These are phyloP conservation scores for Dalbergia oliveri DNA, from an alignment of 306 rosid species.

Conservation along the genomic window DNA sequence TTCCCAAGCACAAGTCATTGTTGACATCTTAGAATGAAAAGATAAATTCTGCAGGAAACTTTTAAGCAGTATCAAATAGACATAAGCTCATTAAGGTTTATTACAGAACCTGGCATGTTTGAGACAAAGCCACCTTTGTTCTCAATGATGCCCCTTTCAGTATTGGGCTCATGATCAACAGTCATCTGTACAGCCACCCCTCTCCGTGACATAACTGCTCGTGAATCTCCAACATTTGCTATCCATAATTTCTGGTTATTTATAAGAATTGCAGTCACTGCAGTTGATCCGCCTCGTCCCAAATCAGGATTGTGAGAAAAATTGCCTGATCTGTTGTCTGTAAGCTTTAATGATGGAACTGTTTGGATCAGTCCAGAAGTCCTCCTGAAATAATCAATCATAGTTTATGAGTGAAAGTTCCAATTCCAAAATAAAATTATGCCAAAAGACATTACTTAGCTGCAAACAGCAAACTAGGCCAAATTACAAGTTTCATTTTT, in stretches of 20 bases:
- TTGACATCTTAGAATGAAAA: slow-evolving; percentile 18
- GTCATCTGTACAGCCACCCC: slow-evolving; percentile 76
- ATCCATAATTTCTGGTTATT: slow-evolving; percentile 68
- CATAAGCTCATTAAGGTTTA: slow-evolving; percentile 37
- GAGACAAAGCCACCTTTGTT: slow-evolving; percentile 93
- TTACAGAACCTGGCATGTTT: slow-evolving; percentile 85
- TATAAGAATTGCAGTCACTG: slow-evolving; percentile 76
- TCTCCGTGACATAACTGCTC: slow-evolving; percentile 74
- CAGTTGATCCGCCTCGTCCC: slow-evolving; percentile 85
- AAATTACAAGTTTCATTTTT: background rate
- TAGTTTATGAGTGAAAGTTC: slow-evolving; percentile 30
- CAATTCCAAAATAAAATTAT: background rate
- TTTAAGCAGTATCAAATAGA: slow-evolving; percentile 33
- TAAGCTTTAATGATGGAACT: slow-evolving; percentile 69
- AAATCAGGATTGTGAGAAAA: slow-evolving; percentile 73
- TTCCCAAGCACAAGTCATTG: slow-evolving; percentile 23
- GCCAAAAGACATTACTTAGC: slow-evolving; percentile 25
- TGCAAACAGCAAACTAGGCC: slow-evolving; percentile 1
- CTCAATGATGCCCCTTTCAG: slow-evolving; percentile 81
- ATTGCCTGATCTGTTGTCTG: slow-evolving; percentile 73
- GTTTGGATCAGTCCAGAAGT: slow-evolving; percentile 70
- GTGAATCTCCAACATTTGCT: slow-evolving; percentile 86
- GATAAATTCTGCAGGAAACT: slow-evolving; percentile 20
- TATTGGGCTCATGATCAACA: slow-evolving; percentile 84
- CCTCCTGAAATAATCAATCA: slow-evolving; percentile 56